phyloP scores from a whole-genome alignment of 805 yeast species.

The Kuraishia piskuri region DNA sequence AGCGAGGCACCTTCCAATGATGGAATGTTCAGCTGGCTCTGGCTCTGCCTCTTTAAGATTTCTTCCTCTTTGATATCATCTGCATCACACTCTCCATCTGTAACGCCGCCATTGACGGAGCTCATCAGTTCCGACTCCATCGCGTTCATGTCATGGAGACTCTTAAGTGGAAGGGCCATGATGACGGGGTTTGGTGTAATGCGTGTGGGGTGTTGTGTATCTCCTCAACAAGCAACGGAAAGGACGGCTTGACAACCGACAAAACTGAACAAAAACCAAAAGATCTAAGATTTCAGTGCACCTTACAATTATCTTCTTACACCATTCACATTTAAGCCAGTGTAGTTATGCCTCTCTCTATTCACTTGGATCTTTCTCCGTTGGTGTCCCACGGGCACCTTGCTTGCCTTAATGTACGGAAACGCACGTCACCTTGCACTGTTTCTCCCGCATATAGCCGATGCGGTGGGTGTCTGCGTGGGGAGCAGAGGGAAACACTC shows the following conservation, averaged over 20 bases:
- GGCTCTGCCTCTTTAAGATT: conserved; percentile 1
- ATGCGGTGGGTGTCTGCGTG: neutral
- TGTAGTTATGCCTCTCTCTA: no score
- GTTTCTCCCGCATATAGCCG: neutral
- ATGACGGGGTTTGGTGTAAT: neutral
- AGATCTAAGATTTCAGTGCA: no score
- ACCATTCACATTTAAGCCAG: no score
- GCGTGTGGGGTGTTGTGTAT: no score
- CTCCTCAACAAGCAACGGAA: no score
- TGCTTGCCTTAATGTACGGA: no score
- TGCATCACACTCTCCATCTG: neutral
- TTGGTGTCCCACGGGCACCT: no score
- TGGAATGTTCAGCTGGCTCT: conserved; percentile 2
- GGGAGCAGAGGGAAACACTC: neutral
- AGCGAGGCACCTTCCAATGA: conserved; percentile 1
- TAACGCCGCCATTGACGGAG: neutral
- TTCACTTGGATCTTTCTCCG: no score
- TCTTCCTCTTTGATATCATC: neutral
- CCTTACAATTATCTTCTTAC: no score
- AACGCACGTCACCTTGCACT: neutral
- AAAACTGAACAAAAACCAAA: no score
- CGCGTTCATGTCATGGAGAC: neutral
- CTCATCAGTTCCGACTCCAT: neutral
- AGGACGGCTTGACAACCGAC: no score
- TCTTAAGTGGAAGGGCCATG: neutral